phyloP scores from a whole-genome alignment of 345 rosid species.

The Psidium guajava region DNA sequence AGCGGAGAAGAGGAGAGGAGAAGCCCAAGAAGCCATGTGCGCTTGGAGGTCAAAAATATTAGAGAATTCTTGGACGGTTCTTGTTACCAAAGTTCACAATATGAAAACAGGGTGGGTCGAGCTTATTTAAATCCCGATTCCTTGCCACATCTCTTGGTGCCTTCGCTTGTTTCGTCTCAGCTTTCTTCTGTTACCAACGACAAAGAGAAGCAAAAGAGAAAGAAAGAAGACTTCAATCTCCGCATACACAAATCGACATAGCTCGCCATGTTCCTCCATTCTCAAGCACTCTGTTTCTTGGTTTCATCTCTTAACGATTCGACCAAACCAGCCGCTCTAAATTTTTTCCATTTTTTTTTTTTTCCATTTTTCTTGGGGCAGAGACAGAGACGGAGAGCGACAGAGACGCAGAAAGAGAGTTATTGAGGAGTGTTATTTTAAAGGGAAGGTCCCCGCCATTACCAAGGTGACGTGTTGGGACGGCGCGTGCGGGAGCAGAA shows the following conservation, averaged over 20 bases:
- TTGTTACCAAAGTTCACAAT: not conserved
- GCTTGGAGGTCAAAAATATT: conserved; percentile 50
- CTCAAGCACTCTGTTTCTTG: not conserved
- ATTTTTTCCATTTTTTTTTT: not conserved
- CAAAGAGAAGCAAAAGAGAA: not conserved
- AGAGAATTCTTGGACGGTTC: conserved; percentile 19
- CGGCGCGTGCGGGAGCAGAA: conserved; percentile 12
- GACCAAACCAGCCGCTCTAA: not conserved
- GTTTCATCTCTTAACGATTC: not conserved
- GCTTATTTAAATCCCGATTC: not conserved
- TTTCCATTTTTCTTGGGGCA: not conserved
- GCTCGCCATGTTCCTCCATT: not conserved
- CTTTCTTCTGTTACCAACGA: not conserved
- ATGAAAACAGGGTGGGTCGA: not conserved
- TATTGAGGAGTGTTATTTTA: not conserved
- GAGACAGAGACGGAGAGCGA: not conserved
- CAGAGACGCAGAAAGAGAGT: not conserved
- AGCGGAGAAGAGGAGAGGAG: conserved; percentile 14
- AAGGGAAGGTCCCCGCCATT: conserved; percentile 25
- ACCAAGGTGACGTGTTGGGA: conserved; percentile 21
- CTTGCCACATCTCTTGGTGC: not conserved
- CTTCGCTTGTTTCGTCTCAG: not conserved
- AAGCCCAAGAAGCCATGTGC: conserved; percentile 50
- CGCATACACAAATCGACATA: not conserved
- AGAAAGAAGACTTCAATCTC: not conserved